phyloP scores from a whole-genome alignment of 331 rosid genomes.

The Quercus lobata region DNA sequence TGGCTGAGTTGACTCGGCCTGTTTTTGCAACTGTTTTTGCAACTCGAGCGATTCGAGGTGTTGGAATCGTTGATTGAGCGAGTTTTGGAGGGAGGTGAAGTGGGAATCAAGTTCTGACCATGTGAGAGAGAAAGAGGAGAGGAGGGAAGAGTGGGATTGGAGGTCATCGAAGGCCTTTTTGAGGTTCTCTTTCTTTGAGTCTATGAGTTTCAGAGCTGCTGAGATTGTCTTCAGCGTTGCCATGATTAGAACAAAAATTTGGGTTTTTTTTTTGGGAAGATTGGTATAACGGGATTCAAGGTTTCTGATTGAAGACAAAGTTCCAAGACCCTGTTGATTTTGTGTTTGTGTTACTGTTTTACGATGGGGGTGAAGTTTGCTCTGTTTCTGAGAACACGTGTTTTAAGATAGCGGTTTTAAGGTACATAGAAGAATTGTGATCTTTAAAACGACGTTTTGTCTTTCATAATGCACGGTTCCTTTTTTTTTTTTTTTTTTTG shows the following conservation, averaged over 20 bases:
- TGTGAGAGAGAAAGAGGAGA: conserved; percentile 48
- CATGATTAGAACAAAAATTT: conserved; percentile 2
- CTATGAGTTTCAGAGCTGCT: conserved; percentile 54
- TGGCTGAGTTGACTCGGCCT: not conserved
- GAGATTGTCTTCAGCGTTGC: conserved; percentile 45
- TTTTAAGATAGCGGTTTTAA: not conserved
- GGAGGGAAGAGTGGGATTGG: conserved; percentile 53
- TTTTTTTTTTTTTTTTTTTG: too few species aligned
- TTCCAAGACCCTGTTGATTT: not conserved
- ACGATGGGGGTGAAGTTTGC: not conserved
- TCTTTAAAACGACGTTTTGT: too few species aligned
- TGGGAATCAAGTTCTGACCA: conserved; percentile 74
- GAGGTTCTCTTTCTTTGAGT: conserved; percentile 51
- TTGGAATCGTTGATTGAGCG: conserved; percentile 49
- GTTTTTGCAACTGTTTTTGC: not conserved
- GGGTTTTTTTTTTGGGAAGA: not conserved
- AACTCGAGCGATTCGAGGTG: conserved; percentile 47
- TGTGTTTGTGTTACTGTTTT: too few species aligned
- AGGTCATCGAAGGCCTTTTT: conserved; percentile 72
- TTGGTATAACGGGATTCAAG: not conserved
- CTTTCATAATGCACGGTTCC: too few species aligned
- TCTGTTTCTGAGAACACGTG: not conserved
- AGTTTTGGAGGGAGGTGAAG: conserved; percentile 47
- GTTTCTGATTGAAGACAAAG: not conserved
- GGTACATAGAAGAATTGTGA: too few species aligned